Conservation (phyloP, 1,284 basidiomycete genomes). For the Cutaneotrichosporon sp. region DNA sequence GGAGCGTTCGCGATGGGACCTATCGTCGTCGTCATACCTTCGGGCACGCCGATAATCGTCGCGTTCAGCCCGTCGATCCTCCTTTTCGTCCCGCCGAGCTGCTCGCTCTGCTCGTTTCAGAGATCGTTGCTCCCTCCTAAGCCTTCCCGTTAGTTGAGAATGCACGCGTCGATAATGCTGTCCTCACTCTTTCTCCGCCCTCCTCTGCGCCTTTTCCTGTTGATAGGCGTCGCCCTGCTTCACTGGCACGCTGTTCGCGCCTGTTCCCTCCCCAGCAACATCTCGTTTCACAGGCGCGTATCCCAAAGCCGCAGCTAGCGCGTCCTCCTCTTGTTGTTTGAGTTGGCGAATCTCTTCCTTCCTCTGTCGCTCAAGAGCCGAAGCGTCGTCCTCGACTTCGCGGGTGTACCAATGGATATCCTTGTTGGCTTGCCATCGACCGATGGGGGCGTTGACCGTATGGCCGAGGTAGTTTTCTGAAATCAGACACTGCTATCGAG, state of each 20-base stretch:
- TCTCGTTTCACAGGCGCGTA: conserved; percentile 29
- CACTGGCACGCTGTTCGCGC: conserved; percentile 34
- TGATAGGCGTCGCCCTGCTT: conserved; percentile 33
- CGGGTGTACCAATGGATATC: conserved; percentile 89
- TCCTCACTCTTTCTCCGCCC: conserved; percentile 45
- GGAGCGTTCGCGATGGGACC: background rate
- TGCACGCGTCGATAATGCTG: conserved; percentile 13
- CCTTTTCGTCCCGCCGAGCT: background rate
- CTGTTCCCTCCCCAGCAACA: conserved; percentile 22
- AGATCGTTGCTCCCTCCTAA: conserved; percentile 45
- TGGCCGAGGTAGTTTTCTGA: conserved; percentile 80
- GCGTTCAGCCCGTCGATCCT: conserved; percentile 4
- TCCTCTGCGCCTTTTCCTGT: conserved; percentile 39
- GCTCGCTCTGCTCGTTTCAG: conserved; percentile 29
- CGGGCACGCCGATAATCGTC: conserved; percentile 1
- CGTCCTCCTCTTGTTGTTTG: conserved; percentile 82
- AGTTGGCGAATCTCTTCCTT: conserved; percentile 66
- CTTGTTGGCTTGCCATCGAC: conserved; percentile 92
- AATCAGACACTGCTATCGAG: background rate
- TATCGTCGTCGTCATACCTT: background rate
- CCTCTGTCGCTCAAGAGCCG: conserved; percentile 31
- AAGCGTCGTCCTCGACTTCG: conserved; percentile 54
- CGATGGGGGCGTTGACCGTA: conserved; percentile 85
- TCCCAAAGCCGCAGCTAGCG: conserved; percentile 70
- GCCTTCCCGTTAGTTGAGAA: conserved; percentile 23